Evolutionary conservation across 2,329 filamentous ascomycete genomes (phyloP).

Genomic region (Hysterium pulicare): DNA sequence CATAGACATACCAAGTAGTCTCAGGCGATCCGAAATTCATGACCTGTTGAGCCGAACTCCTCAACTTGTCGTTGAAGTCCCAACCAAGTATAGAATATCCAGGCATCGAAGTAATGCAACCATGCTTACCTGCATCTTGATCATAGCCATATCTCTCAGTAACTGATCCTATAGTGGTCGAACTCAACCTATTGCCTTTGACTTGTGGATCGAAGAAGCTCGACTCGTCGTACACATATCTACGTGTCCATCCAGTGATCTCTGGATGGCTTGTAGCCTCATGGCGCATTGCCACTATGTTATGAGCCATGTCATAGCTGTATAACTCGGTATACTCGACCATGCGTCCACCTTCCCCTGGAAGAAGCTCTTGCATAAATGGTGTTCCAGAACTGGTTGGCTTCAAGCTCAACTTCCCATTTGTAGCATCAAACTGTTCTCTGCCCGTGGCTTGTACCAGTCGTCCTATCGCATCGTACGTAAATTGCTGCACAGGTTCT

Average conservation of each 20-base stretch:
- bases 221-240: slow-evolving; percentile 11
- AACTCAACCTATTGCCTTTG: slow-evolving; percentile 4
- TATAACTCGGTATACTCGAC: too few relatives aligned
- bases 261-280: too few relatives aligned
- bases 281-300: too few relatives aligned
- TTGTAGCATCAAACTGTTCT: too few relatives aligned
- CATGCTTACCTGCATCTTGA: slow-evolving; percentile 2
- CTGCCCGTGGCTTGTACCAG: too few relatives aligned
- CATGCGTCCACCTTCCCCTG: too few relatives aligned
- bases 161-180: background rate
- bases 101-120: slow-evolving; percentile 11
- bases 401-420: too few relatives aligned
- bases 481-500: too few relatives aligned
- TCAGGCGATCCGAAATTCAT: slow-evolving; percentile 8
- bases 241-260: slow-evolving; percentile 17
- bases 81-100: slow-evolving; percentile 7
- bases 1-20: slow-evolving; percentile 14
- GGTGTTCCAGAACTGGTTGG: too few relatives aligned
- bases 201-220: slow-evolving; percentile 4
- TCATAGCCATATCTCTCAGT: slow-evolving; percentile 7
- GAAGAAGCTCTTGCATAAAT: too few relatives aligned
- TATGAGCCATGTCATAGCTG: too few relatives aligned
- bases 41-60: slow-evolving; percentile 1
- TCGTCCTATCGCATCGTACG: too few relatives aligned
- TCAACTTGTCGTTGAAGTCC: slow-evolving; percentile 12